These are phyloP conservation scores for Trebouxiophyceae sp. DNA, from an alignment of 163 green algal genomes.

Conservation along the genomic window DNA sequence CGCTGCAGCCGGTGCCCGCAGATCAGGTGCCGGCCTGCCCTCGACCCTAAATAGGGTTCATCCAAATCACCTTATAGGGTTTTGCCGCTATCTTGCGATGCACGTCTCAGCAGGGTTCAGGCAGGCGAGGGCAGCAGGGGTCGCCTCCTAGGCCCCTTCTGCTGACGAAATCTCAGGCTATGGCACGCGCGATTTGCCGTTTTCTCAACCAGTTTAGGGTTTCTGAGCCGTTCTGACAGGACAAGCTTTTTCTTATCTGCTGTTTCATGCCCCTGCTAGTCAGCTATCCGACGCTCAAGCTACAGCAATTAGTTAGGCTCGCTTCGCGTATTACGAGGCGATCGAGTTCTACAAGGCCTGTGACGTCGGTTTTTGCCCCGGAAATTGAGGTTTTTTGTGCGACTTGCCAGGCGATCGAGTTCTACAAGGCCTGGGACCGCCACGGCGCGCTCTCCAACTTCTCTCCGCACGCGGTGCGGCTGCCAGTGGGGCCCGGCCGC, in stretches of 20 bases:
- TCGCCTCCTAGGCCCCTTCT: no score
- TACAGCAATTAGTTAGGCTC: not conserved
- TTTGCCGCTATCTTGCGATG: no score
- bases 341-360: conserved; percentile 93
- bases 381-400: not conserved
- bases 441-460: conserved; percentile 90
- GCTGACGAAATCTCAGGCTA: no score
- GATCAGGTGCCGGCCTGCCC: not conserved
- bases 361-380: conserved; percentile 59
- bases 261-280: no score
- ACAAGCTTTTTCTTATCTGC: no score
- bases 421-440: conserved; percentile 92
- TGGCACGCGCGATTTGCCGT: no score
- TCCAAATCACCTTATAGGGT: no score
- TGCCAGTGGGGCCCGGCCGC: conserved; percentile 33
- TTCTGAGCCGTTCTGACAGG: no score
- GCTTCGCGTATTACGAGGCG: not conserved
- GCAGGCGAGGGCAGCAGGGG: no score
- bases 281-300: no score
- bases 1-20: not conserved
- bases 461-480: conserved; percentile 72
- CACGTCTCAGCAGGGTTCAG: no score
- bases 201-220: no score
- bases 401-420: conserved; percentile 42
- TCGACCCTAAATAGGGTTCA: not conserved